Base-by-base conservation (phyloP, 2,329 filamentous ascomycete genomes). In the Fusarium buxicola region DNA sequence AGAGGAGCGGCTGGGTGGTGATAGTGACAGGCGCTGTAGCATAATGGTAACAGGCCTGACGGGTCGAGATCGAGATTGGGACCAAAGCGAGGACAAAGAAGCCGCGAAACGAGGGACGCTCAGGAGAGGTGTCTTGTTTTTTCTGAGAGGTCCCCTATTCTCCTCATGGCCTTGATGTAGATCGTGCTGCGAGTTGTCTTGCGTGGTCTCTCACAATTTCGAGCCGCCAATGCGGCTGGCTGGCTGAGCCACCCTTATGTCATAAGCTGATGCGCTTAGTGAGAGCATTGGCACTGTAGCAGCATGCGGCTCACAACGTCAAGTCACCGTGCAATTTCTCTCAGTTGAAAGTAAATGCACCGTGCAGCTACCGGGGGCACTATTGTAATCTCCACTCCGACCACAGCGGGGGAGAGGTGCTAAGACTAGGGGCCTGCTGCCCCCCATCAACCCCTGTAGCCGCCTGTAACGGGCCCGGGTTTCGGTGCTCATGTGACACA, bases 201-300 rank as follows among this genome's bases (percentile, higher is more conserved):
- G 69, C 69, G 69, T 71, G 69, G 65, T 70, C 67, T 69, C 66
- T 68, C 69, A 69, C 65, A 71, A 69, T 71, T 71, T 71, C 66
- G 51, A 71, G 31, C 49, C 25, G 49, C 50, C 53, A 50, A 54
- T 54, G 53, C 61, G 50, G 58, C 58, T 56, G n/a, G 56, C 49
- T 60, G 56, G 65, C 67, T 70, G 65, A 71, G 69, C 67, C 69
- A 71, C 69, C 68, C 69, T 69, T 71, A 71, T 71, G 69, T 71
- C 69, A 71, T 71, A 69, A 71, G 50, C 59, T 54, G 56, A 63
- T 60, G 61, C 28, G 60, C 36, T 31, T 43, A 21, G 31, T 9
- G 47, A 4, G 1, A 8, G 3, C 32, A 8, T 27, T 53, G 27
- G 27, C 63, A 70, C 67, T 70, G 68, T 70, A 55, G 24, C 34